Percentiles rank a stretch among this genome's conserved stretches.
These are phyloP conservation scores for Gentiana macrophylla DNA, from an alignment of 257 asterid genomes.

Conservation along the genomic window DNA sequence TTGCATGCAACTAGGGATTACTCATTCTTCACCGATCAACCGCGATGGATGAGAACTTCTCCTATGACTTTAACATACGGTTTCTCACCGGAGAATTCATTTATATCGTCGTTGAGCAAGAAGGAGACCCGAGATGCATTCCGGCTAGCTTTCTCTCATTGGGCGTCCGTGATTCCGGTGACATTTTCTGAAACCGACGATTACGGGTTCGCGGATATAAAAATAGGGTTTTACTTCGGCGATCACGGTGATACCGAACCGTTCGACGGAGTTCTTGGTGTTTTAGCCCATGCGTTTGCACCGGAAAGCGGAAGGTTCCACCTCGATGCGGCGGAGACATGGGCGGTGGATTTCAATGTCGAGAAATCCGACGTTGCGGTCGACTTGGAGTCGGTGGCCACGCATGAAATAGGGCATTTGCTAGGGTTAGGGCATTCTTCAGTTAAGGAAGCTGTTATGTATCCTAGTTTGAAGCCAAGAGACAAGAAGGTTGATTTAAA, in stretches of 20 bases:
- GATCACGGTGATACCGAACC: conserved; percentile 89
- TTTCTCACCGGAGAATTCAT: conserved; percentile 29
- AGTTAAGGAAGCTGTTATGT: conserved; percentile 69
- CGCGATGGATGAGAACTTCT: conserved; percentile 44
- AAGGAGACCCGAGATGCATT: conserved; percentile 34
- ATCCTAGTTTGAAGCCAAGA: conserved; percentile 64
- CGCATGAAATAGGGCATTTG: conserved; percentile 92
- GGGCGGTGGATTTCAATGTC: conserved; percentile 59
- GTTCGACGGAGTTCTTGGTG: conserved; percentile 74
- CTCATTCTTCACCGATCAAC: conserved; percentile 49
- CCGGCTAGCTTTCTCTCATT: conserved; percentile 44
- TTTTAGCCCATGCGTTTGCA: conserved; percentile 75
- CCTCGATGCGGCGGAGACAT: conserved; percentile 83
- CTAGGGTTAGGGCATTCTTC: conserved; percentile 50
- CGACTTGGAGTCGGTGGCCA: conserved; percentile 88
- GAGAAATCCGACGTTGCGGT: conserved; percentile 51
- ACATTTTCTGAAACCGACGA: conserved; percentile 41
- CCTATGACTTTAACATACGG: conserved; percentile 70
- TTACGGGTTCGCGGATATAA: conserved; percentile 53
- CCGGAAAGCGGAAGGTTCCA: conserved; percentile 82
- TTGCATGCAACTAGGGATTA: conserved; percentile 18
- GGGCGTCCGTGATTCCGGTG: conserved; percentile 68
- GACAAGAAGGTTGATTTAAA: conserved; percentile 43
- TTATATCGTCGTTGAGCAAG: conserved; percentile 15
- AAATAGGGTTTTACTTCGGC: conserved; percentile 59